Base-by-base conservation (phyloP, 2,329 filamentous ascomycete genomes). In the Diaporthe sp. region DNA sequence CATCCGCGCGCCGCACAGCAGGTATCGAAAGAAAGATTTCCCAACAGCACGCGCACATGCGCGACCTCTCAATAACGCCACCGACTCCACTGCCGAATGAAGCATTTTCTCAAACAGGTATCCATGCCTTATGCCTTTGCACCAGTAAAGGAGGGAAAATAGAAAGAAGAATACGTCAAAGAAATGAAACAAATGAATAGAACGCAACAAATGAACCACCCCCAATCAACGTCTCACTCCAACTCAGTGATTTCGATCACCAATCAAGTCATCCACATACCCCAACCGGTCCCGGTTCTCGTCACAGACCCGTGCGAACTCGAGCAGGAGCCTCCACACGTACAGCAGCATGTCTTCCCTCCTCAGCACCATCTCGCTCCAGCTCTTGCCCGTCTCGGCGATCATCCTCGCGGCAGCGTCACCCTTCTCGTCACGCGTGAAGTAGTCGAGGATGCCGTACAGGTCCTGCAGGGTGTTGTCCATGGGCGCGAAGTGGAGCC, bases 401-500 rank as follows among this genome's bases (percentile, higher is more conserved):
- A 94, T 91, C 77, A 84, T 85, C 76, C 86, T 83, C 0, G 92
- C 93, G n/a, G 87, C 86, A 1, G 84, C 83, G 78, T 93, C 91
- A 69, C 87, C 86, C 7, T 81, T 80, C 25, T 78, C 78, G 54
- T 87, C 85, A 57, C 89, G 88, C n/a, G 91, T 84, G 75, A 94
- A 93, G 81, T 91, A 94, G 66, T 91, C 89, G 78, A 94, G 83
- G 13, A 92, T 86, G 13, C 88, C 88, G 77, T 93, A 94, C 13
- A 94, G 80, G 61, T 95, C 93, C 70, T 89, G 85, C 75, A 91
- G 93, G 1, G 89, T 89, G 79, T 93, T 93, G 81, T 94, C 92
- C 79, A 95, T 87, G 2, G 93, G 93, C 1, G 92, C 89, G 78
- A 93, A 95, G 82, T 95, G 93, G 76, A 89, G 85, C 93, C 93